Evolutionary conservation across 495 filamentous ascomycete genomes (phyloP), one percentile per base, ranked within the genome.

Genomic region (Cercophora scortea): DNA sequence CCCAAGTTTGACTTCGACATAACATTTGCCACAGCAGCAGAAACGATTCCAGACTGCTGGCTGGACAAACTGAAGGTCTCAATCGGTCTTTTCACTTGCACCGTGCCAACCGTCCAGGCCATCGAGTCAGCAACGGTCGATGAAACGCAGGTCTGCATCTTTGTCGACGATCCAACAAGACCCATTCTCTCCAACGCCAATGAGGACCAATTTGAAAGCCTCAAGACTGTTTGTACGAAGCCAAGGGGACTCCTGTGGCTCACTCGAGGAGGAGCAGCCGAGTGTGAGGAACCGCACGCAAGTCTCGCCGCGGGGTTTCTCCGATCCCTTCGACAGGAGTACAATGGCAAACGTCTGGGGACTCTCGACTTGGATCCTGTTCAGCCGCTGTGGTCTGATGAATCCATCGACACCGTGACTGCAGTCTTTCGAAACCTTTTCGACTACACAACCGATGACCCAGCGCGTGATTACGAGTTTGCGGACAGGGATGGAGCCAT

Each of bases 211-310:
- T 63, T 69, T 33, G 62, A 64, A 15, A 54, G 50, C 2, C 32
- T 71, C 11, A 68, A 70, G 43, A 25, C 53, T 0, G 42, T 71
- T 7, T 61, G 56, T 45, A 61, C 58, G 0, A 45, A 56, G n/a
- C 49, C 59, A 5, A 54, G 64, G n/a, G 64, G 73, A 8, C 56
- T 71, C 2, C 66, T 74, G 9, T 83, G 82, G 59, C 40, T 84
- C 13, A 63, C 82, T 6, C 61, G 73, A 33, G 79, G 81, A 0
- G 77, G 77, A 25, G 68, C 47, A 2, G 53, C 52, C 7, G 54
- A 59, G 32, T 55, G 48, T 25, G 51, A 50, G 0, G 53, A 61
- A 6, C 68, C 69, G 5, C 52, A 63, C 8, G 45, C 56, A 0
- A 55, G 56, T 16, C 61, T 71, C 5, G 61, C 63, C 7, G 44